phyloP scores from a whole-genome alignment of 441 rosid species.

The Flueggea neowawraea region DNA sequence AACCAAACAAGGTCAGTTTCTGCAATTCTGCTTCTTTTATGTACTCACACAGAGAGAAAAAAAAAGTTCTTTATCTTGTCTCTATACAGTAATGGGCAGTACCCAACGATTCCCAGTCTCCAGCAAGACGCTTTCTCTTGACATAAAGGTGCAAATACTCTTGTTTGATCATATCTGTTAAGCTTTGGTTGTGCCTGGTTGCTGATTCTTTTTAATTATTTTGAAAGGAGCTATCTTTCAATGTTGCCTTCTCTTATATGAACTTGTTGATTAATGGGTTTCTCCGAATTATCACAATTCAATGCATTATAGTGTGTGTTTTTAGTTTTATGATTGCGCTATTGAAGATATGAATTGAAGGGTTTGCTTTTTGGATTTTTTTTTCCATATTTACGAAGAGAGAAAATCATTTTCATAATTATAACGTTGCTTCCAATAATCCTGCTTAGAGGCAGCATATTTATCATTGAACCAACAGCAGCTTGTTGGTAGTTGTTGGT shows the following conservation, averaged over 20 bases:
- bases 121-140: constrained; percentile 34
- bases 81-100: too few relatives aligned
- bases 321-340: neutral
- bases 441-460: too few relatives aligned
- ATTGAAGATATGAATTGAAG: neutral
- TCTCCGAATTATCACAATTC: neutral
- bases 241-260: neutral
- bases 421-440: too few relatives aligned
- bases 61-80: too few relatives aligned
- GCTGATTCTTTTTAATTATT: neutral
- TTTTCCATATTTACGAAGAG: neutral
- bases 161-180: neutral
- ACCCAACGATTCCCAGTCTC: constrained; percentile 46
- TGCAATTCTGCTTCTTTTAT: too few relatives aligned
- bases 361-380: neutral
- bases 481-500: too few relatives aligned
- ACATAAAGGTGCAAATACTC: constrained; percentile 39
- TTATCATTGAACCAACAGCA: too few relatives aligned
- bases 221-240: neutral
- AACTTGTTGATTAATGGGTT: constrained; percentile 1
- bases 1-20: too few relatives aligned
- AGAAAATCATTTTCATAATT: too few relatives aligned
- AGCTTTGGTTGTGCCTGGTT: neutral
- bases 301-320: neutral
- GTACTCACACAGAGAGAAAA: too few relatives aligned